A percentile compares a stretch with the other conserved stretches of the same genome.
Conservation (phyloP, 176 grass and related monocot species). For the Raddia distichophylla region DNA sequence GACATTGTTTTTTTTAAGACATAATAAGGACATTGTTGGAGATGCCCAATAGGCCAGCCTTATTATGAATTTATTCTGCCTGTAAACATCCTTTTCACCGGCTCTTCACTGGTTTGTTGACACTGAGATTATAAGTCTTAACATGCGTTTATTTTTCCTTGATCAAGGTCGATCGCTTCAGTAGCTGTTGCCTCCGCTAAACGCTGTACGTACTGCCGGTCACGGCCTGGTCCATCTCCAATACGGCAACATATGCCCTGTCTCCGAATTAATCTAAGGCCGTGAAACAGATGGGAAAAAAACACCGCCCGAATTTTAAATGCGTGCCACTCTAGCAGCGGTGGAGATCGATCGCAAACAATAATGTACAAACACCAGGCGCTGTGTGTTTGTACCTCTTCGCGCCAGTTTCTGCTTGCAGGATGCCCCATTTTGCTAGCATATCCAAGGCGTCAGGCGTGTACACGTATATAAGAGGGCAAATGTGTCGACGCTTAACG, state of each 20-base stretch:
- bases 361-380: background rate
- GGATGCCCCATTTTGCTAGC: background rate
- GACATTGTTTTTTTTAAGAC: too few species aligned
- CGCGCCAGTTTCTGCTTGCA: background rate
- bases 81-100: background rate
- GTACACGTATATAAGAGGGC: too few species aligned
- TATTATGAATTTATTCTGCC: background rate
- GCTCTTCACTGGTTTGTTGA: background rate
- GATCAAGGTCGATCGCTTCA: background rate
- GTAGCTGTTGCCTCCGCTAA: background rate
- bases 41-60: too few species aligned
- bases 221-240: background rate
- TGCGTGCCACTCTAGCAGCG: background rate
- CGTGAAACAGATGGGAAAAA: background rate
- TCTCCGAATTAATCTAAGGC: background rate
- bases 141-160: too few species aligned
- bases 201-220: background rate
- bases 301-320: slow-evolving; percentile 10
- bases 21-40: too few species aligned
- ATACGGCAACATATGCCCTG: slow-evolving; percentile 8
- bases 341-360: background rate
- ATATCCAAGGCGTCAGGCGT: background rate
- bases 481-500: too few species aligned
- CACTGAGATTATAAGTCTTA: background rate
- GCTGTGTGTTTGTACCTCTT: background rate